Conservation (phyloP, 1,284 basidiomycete species). For the Pseudozyma hubeiensis region DNA sequence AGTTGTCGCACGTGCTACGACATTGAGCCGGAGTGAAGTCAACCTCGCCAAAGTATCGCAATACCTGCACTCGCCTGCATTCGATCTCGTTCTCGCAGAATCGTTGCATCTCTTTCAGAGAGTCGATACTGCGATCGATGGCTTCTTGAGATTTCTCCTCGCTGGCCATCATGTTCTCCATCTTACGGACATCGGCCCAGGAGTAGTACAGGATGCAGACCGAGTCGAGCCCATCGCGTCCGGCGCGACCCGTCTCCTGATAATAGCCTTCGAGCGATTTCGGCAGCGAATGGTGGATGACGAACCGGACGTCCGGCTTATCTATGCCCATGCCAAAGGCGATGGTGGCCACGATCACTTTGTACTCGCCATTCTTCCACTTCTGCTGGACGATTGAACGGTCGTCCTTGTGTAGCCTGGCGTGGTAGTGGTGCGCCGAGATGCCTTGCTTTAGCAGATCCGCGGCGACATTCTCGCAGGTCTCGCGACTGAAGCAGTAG, state of each 20-base stretch:
- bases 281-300: slow-evolving; percentile 81
- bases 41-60: slow-evolving; percentile 77
- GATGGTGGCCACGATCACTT: slow-evolving; percentile 89
- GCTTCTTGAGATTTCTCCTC: slow-evolving; percentile 73
- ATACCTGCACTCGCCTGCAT: slow-evolving; percentile 86
- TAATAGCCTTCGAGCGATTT: slow-evolving; percentile 79
- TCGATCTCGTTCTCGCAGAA: slow-evolving; percentile 86
- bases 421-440: slow-evolving; percentile 86
- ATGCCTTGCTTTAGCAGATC: slow-evolving; percentile 76
- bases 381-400: slow-evolving; percentile 76
- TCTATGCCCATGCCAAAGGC: slow-evolving; percentile 97
- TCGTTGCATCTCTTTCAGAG: slow-evolving; percentile 75
- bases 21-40: slow-evolving; percentile 75
- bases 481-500: slow-evolving; percentile 80
- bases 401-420: slow-evolving; percentile 78
- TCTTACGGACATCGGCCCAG: slow-evolving; percentile 73
- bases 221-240: slow-evolving; percentile 77
- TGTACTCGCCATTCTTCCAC: slow-evolving; percentile 81
- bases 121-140: slow-evolving; percentile 74
- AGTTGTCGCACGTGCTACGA: slow-evolving; percentile 80
- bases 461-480: slow-evolving; percentile 83
- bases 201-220: slow-evolving; percentile 72
- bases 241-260: slow-evolving; percentile 87
- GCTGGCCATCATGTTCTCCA: slow-evolving; percentile 73
- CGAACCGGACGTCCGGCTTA: slow-evolving; percentile 83